Base-by-base conservation (phyloP, 2,329 filamentous ascomycete genomes). In the Orbilia ellipsospora region DNA sequence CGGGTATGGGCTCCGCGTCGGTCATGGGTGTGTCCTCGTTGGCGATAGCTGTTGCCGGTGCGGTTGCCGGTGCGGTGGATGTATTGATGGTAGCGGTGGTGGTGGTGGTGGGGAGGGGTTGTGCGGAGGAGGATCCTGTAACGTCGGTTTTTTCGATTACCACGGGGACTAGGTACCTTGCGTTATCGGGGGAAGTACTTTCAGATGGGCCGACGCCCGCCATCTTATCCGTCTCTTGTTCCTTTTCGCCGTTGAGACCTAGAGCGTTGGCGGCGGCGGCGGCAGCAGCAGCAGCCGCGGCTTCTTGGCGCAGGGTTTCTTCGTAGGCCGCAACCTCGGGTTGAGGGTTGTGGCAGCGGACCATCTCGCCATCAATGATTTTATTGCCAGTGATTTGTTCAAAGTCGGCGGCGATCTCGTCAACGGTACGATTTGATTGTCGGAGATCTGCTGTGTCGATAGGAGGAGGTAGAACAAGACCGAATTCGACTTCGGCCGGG, bases 141-240 rank as follows among this genome's bases (percentile, higher is more conserved):
- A 64, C 59, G 61, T 76, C 61, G 72, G 66, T 67, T 65, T 76
- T 76, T 48, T 70, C 64, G 42, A 76, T 70, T 69, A 76, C 72
- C 64, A 76, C 72, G 72, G 72, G 72, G 64, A 76, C 66, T 59
- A 76, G 64, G 63, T 69, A 69, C 64, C 64, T 70, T 56, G 72
- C 64, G 72, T 68, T 62, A 69, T 76, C 66, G 59, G 64, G 64
- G 66, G 72, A 69, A 60, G 72, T 76, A 69, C 64, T 76, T 76
- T 69, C 72, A 66, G 56, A 57, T 69, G 60, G 48, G 72, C 51
- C 72, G 64, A 69, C 59, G 45, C 72, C 72, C 55, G 72, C 48
- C 64, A 76, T 69, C 45, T 65, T 64, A 61, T 70, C 72, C 60
- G 52, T 42, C 55, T 70, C 59, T 62, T 74, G 57, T 45, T 59